phyloP scores from a whole-genome alignment of 306 rosid genomes.

The Rosa lucieae region DNA sequence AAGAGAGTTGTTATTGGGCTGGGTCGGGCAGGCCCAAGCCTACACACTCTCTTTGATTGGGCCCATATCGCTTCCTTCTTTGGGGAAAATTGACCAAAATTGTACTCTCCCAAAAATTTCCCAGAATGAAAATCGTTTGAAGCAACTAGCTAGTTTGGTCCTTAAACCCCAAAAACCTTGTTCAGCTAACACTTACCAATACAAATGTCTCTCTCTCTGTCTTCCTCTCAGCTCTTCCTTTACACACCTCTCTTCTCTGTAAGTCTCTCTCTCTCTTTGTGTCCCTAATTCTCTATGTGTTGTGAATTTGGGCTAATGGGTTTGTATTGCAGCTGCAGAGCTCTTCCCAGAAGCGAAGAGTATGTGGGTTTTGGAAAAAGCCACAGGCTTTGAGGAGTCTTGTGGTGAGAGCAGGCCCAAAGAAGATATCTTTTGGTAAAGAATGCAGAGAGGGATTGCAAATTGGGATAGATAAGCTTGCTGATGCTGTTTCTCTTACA shows the following conservation, averaged over 20 bases:
- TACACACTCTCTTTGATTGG: too few species aligned
- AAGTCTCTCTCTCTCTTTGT: constrained; percentile 24
- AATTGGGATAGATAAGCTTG: constrained; percentile 86
- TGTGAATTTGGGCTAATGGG: constrained; percentile 13
- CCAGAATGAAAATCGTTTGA: too few species aligned
- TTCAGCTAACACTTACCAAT: not conserved
- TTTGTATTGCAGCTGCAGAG: constrained; percentile 41
- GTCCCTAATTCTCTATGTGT: not conserved
- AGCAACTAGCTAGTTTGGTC: not conserved
- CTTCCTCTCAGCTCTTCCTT: constrained; percentile 26
- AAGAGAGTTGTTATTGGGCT: too few species aligned
- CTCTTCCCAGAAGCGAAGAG: constrained; percentile 31
- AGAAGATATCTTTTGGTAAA: constrained; percentile 63
- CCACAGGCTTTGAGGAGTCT: constrained; percentile 15
- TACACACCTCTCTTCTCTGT: constrained; percentile 35
- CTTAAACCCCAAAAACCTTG: constrained; percentile 5
- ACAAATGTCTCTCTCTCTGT: constrained; percentile 32
- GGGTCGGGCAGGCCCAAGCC: too few species aligned
- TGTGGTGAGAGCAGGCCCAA: constrained; percentile 69
- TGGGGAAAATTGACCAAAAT: too few species aligned
- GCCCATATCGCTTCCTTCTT: too few species aligned
- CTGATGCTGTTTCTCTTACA: constrained; percentile 94
- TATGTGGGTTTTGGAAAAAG: constrained; percentile 40
- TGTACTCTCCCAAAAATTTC: too few species aligned
- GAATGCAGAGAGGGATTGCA: constrained; percentile 70